Evolutionary conservation across 371 early-diverging fungal genomes (phyloP), one percentile per base, ranked within the genome.

Genomic region (Mortierella polycephala): DNA sequence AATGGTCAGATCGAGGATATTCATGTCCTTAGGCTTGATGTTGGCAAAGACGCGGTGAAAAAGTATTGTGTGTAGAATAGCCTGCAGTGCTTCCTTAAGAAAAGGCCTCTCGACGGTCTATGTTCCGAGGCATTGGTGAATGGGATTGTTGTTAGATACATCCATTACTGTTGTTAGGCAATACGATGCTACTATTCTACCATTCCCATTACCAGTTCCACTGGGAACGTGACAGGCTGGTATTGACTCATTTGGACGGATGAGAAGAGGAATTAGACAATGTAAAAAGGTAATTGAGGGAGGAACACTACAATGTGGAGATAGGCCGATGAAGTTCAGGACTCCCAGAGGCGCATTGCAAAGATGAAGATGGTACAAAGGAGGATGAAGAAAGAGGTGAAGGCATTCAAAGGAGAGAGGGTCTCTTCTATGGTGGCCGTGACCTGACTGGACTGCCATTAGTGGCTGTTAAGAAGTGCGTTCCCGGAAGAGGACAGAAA

Each of bases 31-130:
- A 14, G 96, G 96, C 46, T 85, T 83, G 50, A 94, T 89, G 60
- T 87, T 90, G 18, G 90, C 86, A 70, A 95, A 90, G 45, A 91
- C 83, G 39, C 96, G 83, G 81, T 96, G 95, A 71, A 95, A 95
- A 49, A 95, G 85, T 58, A 95, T 94, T 6, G 95, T 92, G 77
- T 95, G 95, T 10, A 95, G 81, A 30, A 96, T 74, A 2, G 94
- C 95, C 76, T 67, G 73, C 68, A 93, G 84, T 7, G 86, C 90
- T 55, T 89, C 87, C 52, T 87, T 84, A 21, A 91, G 84, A 54
- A 89, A 87, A 54, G 85, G 85, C 57, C 88, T 83, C 72, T 87
- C 85, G 63, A 88, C 89, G 68, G 84, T 82, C 83, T 82, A 70
- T 50, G 21, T 16, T 18, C 9, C 16, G 12, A n/a, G 47, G 47